Percentiles rank a stretch among this genome's conserved stretches.
phyloP scores from a whole-genome alignment of 306 rosid species.

The Cercis canadensis region DNA sequence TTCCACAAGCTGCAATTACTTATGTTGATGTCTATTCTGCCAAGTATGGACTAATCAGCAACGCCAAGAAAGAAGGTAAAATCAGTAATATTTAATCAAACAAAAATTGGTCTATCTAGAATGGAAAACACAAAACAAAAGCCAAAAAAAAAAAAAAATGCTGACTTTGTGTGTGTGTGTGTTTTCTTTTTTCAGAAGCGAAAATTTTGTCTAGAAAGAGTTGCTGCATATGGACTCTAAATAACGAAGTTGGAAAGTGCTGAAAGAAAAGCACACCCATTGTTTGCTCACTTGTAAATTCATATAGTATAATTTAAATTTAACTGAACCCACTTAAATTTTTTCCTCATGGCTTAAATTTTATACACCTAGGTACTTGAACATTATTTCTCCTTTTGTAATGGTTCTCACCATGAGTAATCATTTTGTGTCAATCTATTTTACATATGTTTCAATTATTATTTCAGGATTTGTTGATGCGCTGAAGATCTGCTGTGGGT shows the following conservation, averaged over 20 bases:
- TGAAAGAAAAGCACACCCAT: background rate
- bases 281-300: no score
- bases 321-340: no score
- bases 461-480: constrained; percentile 78
- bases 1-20: constrained; percentile 83
- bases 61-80: constrained; percentile 73
- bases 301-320: no score
- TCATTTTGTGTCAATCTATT: background rate
- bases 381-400: background rate
- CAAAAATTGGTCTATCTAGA: no score
- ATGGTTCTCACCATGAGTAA: background rate
- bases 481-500: constrained; percentile 82
- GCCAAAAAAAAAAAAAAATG: no score
- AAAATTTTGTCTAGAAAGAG: background rate
- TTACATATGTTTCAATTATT: background rate
- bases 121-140: no score
- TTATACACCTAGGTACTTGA: no score
- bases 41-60: constrained; percentile 76
- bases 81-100: background rate
- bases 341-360: no score
- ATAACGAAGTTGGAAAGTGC: background rate
- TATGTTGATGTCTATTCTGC: constrained; percentile 84
- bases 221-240: background rate
- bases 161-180: background rate
- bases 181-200: no score